phyloP scores from a whole-genome alignment of 2,329 filamentous ascomycete species.

The Colletotrichum eremochloae region DNA sequence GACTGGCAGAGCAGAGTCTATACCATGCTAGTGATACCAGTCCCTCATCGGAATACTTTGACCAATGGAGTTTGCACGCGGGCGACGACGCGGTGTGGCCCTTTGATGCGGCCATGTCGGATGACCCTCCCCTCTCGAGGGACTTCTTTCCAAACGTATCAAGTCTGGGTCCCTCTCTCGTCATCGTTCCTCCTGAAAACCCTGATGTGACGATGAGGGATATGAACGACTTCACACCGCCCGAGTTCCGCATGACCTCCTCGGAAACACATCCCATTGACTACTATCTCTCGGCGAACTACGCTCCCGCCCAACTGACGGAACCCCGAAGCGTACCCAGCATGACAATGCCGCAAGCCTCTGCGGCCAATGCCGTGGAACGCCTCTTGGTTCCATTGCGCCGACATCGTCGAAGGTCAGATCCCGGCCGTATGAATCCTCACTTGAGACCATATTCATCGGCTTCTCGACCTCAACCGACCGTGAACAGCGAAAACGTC shows the following conservation, averaged over 20 bases:
- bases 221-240: not conserved
- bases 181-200: conserved; percentile 22
- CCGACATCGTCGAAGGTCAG: not conserved
- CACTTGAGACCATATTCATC: not conserved
- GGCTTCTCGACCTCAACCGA: not conserved
- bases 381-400: not conserved
- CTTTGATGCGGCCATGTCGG: not conserved
- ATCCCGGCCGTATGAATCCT: not conserved
- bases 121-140: not conserved
- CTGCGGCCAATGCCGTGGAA: not conserved
- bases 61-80: conserved; percentile 7
- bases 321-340: conserved; percentile 3
- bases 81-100: not conserved
- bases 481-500: not conserved
- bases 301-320: not conserved
- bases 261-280: conserved; percentile 19
- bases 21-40: not conserved
- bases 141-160: not conserved
- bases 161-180: conserved; percentile 8
- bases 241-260: not conserved
- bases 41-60: conserved; percentile 17
- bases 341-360: not conserved
- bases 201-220: not conserved
- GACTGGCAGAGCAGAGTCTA: conserved; percentile 2
- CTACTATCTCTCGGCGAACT: conserved; percentile 1